Evolutionary conservation across 805 yeast genomes (phyloP).

Genomic region (Candida boidinii): DNA sequence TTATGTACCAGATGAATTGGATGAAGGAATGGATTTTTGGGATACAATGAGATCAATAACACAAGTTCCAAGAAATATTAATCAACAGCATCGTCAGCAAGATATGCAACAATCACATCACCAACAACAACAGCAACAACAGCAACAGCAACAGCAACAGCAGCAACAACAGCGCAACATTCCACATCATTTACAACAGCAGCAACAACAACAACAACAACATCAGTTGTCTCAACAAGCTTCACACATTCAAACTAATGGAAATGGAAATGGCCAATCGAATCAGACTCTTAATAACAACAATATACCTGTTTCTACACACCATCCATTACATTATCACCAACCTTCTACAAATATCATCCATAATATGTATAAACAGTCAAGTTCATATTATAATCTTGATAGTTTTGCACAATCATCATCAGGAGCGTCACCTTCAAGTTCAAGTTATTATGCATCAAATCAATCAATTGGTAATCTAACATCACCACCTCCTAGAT

Average conservation of each 20-base stretch:
- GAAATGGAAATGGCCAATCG: no score
- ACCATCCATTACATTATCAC: constrained; percentile 40
- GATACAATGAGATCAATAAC: constrained; percentile 56
- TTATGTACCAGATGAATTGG: constrained; percentile 36
- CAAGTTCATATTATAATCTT: no score
- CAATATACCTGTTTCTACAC: constrained; percentile 40
- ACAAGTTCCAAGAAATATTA: constrained; percentile 26
- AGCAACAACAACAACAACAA: not conserved
- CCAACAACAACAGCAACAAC: constrained; percentile 20
- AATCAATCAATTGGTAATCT: not conserved
- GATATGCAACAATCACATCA: constrained; percentile 5
- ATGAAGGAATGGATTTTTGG: constrained; percentile 65
- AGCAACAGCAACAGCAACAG: no score
- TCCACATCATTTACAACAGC: not conserved
- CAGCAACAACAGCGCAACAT: constrained; percentile 4
- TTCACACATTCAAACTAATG: not conserved
- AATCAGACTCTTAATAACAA: not conserved
- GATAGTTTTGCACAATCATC: no score
- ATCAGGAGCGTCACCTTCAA: no score
- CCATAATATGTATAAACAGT: not conserved
- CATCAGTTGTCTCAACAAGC: not conserved
- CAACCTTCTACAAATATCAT: constrained; percentile 15
- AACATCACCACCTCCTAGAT: not conserved
- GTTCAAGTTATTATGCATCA: no score
- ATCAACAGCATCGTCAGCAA: no score